These are phyloP conservation scores for Trametes punicea DNA, from an alignment of 768 basidiomycete genomes.

Conservation along the genomic window DNA sequence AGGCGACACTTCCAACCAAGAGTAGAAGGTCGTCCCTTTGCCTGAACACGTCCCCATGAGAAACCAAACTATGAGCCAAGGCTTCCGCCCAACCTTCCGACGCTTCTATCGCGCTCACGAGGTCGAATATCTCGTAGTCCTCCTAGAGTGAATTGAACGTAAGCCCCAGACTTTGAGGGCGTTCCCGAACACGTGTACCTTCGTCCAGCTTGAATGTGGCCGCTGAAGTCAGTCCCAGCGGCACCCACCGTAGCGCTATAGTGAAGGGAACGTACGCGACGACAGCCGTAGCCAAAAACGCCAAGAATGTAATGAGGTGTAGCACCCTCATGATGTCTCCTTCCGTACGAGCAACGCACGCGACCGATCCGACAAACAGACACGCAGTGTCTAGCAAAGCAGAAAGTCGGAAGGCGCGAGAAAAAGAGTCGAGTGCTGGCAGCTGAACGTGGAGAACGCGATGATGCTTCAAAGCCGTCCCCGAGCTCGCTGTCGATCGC, in stretches of 20 bases:
- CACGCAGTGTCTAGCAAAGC: no score
- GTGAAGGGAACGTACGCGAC: conserved; percentile 50
- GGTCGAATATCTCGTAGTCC: conserved; percentile 96
- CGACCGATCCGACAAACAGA: neutral
- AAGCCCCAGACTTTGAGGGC: neutral
- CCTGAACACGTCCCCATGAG: conserved; percentile 36
- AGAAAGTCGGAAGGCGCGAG: no score
- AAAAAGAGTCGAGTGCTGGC: neutral
- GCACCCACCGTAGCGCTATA: neutral
- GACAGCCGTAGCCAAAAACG: conserved; percentile 49
- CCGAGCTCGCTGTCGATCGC: conserved; percentile 5
- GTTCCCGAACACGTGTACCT: conserved; percentile 38
- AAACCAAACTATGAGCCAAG: neutral
- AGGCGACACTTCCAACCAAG: conserved; percentile 79
- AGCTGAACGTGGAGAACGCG: neutral
- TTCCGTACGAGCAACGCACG: neutral
- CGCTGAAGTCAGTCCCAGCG: conserved; percentile 1
- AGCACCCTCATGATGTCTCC: conserved; percentile 46
- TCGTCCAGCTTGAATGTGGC: conserved; percentile 58
- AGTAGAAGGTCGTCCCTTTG: conserved; percentile 94
- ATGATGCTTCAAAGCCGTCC: neutral
- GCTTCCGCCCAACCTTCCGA: conserved; percentile 59
- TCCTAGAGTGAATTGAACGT: conserved; percentile 45
- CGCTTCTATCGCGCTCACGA: conserved; percentile 75
- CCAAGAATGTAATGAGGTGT: conserved; percentile 45